These are phyloP conservation scores for Mortierella sp. DNA, from an alignment of 371 early-diverging fungal species.

Conservation along the genomic window DNA sequence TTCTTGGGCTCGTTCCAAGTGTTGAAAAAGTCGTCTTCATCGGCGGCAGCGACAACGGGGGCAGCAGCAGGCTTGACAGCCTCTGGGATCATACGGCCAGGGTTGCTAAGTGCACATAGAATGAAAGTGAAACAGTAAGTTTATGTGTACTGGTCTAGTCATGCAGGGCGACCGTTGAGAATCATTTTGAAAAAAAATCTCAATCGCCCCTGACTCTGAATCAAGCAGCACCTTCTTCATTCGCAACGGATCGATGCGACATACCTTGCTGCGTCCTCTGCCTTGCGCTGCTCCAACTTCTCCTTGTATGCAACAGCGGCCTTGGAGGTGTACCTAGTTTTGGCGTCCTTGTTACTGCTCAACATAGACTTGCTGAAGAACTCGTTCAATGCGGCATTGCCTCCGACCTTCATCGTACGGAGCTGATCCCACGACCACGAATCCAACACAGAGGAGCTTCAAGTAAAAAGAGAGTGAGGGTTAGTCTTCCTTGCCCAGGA, in stretches of 20 bases:
- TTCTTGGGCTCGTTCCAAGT: conserved; percentile 60
- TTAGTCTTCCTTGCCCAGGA: neutral
- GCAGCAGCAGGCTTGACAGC: conserved; percentile 25
- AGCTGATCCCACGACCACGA: conserved; percentile 97
- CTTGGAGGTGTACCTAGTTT: conserved; percentile 86
- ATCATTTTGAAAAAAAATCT: conserved; percentile 6
- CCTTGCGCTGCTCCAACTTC: conserved; percentile 78
- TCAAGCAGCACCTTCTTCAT: too few species aligned
- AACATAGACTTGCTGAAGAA: conserved; percentile 77
- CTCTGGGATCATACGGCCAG: conserved; percentile 48
- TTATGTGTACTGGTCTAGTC: neutral
- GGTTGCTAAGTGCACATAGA: conserved; percentile 27
- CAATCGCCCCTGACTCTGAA: conserved; percentile 8
- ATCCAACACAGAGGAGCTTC: conserved; percentile 90
- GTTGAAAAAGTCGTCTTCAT: conserved; percentile 59
- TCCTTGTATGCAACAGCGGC: conserved; percentile 90
- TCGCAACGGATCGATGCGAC: conserved; percentile 55
- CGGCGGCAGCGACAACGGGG: conserved; percentile 17
- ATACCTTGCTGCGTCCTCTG: conserved; percentile 81
- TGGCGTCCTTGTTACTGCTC: conserved; percentile 78
- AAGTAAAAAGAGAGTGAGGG: neutral
- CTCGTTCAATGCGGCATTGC: conserved; percentile 85
- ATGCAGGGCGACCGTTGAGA: conserved; percentile 29
- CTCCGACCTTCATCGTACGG: conserved; percentile 93
- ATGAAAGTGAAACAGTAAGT: neutral